Conservation (phyloP, 75 land plant genomes). For the Cunninghamia lanceolata region DNA sequence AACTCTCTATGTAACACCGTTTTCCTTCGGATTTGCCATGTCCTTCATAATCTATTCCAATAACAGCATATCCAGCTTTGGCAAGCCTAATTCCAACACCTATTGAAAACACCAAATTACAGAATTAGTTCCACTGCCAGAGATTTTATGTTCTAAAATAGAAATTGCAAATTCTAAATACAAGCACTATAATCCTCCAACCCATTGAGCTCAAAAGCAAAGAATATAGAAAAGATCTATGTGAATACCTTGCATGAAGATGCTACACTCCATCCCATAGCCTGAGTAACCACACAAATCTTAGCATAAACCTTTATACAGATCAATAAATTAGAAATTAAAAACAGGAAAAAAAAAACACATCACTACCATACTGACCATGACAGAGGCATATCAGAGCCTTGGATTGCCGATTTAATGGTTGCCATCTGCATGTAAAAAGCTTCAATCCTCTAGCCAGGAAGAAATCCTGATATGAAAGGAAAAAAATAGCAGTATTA, state of each 20-base stretch:
- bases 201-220: background rate
- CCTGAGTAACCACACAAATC: background rate
- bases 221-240: background rate
- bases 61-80: conserved; percentile 51
- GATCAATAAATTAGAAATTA: background rate
- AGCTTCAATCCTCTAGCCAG: background rate
- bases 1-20: conserved; percentile 34
- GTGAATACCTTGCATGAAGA: conserved; percentile 18
- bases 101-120: background rate
- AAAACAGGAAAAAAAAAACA: background rate
- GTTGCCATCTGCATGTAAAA: conserved; percentile 20
- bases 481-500: background rate
- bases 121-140: background rate
- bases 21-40: conserved; percentile 64
- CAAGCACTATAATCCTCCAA: background rate
- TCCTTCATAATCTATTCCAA: conserved; percentile 71
- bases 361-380: background rate
- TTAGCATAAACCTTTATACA: background rate
- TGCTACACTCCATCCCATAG: conserved; percentile 22
- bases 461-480: conserved; percentile 10
- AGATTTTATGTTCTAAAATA: background rate
- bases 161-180: background rate
- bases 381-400: conserved; percentile 17
- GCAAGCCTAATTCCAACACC: conserved; percentile 52
- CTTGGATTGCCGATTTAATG: background rate